A percentile compares a stretch with the other conserved stretches of the same genome.
Conservation (phyloP, 2,329 filamentous ascomycete species). For the Coleophoma eucalyptorum region DNA sequence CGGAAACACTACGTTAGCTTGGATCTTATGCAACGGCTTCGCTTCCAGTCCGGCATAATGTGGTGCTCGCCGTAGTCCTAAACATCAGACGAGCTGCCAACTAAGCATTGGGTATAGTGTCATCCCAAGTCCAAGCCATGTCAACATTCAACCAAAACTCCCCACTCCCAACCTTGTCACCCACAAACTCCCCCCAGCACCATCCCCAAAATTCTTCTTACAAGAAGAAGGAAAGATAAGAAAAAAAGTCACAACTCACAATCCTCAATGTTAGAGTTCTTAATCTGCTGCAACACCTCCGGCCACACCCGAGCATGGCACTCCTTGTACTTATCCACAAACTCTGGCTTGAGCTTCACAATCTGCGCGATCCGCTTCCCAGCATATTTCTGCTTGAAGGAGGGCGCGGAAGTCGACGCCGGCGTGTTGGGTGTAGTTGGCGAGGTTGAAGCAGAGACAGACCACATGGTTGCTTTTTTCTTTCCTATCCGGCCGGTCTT, state of each 20-base stretch:
- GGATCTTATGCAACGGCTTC: too few relatives aligned
- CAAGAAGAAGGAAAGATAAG: neutral
- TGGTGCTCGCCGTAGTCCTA: too few relatives aligned
- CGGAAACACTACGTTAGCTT: neutral
- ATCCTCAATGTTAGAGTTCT: conserved; percentile 69
- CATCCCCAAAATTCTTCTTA: neutral
- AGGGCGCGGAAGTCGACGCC: conserved; percentile 3
- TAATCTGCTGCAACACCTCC: conserved; percentile 72
- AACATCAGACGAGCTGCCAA: too few relatives aligned
- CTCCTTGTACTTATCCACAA: conserved; percentile 66
- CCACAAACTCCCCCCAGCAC: neutral
- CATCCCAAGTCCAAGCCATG: too few relatives aligned
- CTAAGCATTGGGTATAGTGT: too few relatives aligned
- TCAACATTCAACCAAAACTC: too few relatives aligned
- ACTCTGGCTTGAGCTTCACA: conserved; percentile 65
- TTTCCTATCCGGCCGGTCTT: too few relatives aligned
- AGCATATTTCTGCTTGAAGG: conserved; percentile 29
- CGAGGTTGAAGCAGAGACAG: conserved; percentile 13
- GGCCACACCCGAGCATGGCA: conserved; percentile 74
- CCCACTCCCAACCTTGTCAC: neutral
- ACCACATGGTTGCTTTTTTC: conserved; percentile 13
- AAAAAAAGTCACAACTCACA: conserved; percentile 41
- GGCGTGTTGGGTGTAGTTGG: conserved; percentile 12
- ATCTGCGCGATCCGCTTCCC: conserved; percentile 66
- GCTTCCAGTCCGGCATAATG: too few relatives aligned